Percentiles rank a stretch among this genome's conserved stretches.
These are phyloP conservation scores for Calonectria hongkongensis DNA, from an alignment of 2,329 filamentous ascomycete genomes.

Conservation along the genomic window DNA sequence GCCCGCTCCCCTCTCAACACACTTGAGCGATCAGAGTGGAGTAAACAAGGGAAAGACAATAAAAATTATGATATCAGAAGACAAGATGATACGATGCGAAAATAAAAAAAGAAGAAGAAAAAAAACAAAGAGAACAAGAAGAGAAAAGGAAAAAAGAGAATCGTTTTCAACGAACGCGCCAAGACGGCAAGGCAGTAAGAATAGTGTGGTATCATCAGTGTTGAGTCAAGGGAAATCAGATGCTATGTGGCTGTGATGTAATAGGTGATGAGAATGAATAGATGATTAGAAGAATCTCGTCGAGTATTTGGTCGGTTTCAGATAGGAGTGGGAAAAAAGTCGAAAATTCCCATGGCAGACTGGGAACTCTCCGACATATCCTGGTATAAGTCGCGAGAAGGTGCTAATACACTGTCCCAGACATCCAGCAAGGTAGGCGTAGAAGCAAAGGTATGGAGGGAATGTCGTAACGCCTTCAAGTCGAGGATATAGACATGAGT, in stretches of 20 bases:
- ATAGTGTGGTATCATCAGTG: slow-evolving; percentile 52
- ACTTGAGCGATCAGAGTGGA: slow-evolving; percentile 1
- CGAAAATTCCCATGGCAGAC: slow-evolving; percentile 2
- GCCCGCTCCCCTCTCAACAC: slow-evolving; percentile 14
- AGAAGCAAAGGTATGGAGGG: slow-evolving; percentile 33
- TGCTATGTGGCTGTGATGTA: slow-evolving; percentile 27
- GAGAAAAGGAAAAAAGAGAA: slow-evolving; percentile 27
- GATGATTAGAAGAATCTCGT: slow-evolving; percentile 29
- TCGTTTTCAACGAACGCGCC: slow-evolving; percentile 38
- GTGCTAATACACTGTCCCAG: slow-evolving; percentile 29
- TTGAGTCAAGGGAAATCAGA: slow-evolving; percentile 46
- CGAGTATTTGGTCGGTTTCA: slow-evolving; percentile 29
- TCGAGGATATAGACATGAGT: slow-evolving; percentile 21
- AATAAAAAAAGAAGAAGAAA: slow-evolving; percentile 24
- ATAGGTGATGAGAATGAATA: slow-evolving; percentile 30
- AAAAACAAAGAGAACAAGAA: slow-evolving; percentile 29
- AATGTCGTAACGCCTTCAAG: slow-evolving; percentile 32
- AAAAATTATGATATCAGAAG: slow-evolving; percentile 33
- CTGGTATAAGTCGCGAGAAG: slow-evolving; percentile 21
- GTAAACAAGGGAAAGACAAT: slow-evolving; percentile 26
- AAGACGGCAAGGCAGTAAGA: slow-evolving; percentile 42
- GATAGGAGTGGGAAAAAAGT: neutral
- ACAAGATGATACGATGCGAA: slow-evolving; percentile 20
- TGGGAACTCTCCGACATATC: slow-evolving; percentile 5
- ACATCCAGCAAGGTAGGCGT: slow-evolving; percentile 34